phyloP scores from a whole-genome alignment of 2,329 filamentous ascomycete genomes.

The Emydomyces testavorans region DNA sequence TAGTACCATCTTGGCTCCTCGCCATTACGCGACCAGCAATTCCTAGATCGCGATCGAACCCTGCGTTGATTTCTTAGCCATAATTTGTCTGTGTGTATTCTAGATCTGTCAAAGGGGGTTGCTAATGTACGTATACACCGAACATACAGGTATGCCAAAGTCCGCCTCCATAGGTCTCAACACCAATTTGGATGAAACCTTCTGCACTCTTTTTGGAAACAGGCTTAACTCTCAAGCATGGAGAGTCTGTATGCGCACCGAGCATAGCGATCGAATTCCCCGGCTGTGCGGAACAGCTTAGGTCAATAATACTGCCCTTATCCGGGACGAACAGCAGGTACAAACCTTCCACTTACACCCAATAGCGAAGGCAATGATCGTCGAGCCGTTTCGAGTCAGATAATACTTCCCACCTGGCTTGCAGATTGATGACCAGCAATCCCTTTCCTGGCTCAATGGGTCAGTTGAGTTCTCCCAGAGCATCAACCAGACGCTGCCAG shows the following conservation, averaged over 20 bases:
- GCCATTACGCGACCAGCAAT: constrained; percentile 83
- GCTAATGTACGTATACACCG: too few species aligned
- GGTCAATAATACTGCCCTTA: constrained; percentile 60
- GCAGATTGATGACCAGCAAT: constrained; percentile 63
- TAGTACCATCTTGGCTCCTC: constrained; percentile 57
- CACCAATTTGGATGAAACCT: constrained; percentile 86
- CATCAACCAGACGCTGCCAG: background rate
- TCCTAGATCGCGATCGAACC: constrained; percentile 91
- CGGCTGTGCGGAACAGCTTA: constrained; percentile 35
- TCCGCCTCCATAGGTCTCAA: constrained; percentile 92
- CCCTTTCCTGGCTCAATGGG: constrained; percentile 23
- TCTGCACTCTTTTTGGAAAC: constrained; percentile 78
- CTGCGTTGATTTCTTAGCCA: constrained; percentile 22
- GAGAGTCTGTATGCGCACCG: constrained; percentile 92
- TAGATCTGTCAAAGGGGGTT: background rate
- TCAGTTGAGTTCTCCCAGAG: background rate
- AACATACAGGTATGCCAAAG: constrained; percentile 80
- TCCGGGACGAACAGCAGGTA: constrained; percentile 59
- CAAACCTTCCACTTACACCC: constrained; percentile 19
- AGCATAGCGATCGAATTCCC: constrained; percentile 88
- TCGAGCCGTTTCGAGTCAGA: constrained; percentile 71
- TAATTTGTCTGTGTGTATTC: background rate
- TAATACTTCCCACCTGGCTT: constrained; percentile 80
- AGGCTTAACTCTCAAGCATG: constrained; percentile 83
- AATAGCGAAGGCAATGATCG: constrained; percentile 73